These are phyloP conservation scores for Umbelopsis sp. DNA, from an alignment of 192 early-diverging fungal genomes.

Conservation along the genomic window DNA sequence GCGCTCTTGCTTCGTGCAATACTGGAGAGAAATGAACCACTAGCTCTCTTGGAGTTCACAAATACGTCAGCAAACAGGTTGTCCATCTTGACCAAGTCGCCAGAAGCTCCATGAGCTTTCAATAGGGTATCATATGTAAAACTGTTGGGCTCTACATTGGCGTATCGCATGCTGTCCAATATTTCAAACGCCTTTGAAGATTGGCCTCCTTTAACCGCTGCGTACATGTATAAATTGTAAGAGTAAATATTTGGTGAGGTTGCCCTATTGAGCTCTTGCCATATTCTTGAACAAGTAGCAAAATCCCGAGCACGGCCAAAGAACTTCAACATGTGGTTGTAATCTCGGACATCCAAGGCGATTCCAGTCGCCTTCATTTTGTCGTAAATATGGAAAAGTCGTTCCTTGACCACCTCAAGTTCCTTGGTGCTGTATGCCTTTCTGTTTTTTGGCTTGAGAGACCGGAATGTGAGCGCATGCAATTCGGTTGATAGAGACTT, in stretches of 20 bases:
- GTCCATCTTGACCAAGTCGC: conserved; percentile 29
- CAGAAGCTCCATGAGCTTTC: conserved; percentile 33
- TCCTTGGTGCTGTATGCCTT: conserved; percentile 25
- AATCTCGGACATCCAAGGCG: conserved; percentile 34
- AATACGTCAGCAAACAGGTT: conserved; percentile 21
- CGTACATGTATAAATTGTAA: conserved; percentile 37
- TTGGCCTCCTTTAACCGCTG: conserved; percentile 30
- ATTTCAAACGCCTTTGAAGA: conserved; percentile 17
- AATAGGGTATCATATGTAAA: conserved; percentile 38
- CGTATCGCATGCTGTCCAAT: conserved; percentile 15
- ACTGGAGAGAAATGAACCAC: not conserved
- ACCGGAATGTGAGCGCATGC: conserved; percentile 31
- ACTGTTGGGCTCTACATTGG: conserved; percentile 24
- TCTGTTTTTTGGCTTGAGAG: conserved; percentile 25
- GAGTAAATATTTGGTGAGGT: conserved; percentile 26
- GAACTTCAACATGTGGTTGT: conserved; percentile 38
- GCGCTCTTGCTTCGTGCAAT: not conserved
- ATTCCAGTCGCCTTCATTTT: conserved; percentile 20
- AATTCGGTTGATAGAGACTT: conserved; percentile 23
- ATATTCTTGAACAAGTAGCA: conserved; percentile 16
- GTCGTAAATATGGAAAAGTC: conserved; percentile 24
- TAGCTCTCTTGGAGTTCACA: not conserved
- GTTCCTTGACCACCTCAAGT: conserved; percentile 19
- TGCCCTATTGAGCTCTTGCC: conserved; percentile 18
- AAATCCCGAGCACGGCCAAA: conserved; percentile 35